These are phyloP conservation scores for Teratosphaeria gauchensis DNA, from an alignment of 2,329 filamentous ascomycete species.

Conservation along the genomic window DNA sequence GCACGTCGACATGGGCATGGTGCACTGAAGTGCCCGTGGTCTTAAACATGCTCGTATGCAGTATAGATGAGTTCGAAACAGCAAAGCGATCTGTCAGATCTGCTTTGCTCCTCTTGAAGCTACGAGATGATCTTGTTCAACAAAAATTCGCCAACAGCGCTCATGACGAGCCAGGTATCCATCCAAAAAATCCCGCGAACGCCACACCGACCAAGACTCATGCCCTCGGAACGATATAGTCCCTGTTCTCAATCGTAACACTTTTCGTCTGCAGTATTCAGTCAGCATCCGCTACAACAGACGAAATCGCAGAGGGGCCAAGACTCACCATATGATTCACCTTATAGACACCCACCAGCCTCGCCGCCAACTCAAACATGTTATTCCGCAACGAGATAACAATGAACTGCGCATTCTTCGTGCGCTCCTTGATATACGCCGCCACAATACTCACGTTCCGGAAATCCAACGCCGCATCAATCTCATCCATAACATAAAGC, in stretches of 20 bases:
- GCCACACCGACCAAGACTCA: background rate
- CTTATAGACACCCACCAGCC: constrained; percentile 96
- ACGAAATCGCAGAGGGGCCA: background rate
- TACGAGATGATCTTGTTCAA: background rate
- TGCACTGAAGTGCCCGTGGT: constrained; percentile 4
- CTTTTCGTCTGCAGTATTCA: constrained; percentile 37
- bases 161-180: background rate
- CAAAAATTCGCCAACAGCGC: background rate
- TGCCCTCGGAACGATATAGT: constrained; percentile 27
- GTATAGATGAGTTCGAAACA: background rate
- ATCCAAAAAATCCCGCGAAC: background rate
- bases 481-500: constrained; percentile 99
- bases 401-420: constrained; percentile 98
- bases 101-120: background rate
- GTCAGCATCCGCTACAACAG: background rate
- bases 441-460: constrained; percentile 96
- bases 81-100: background rate
- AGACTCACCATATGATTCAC: constrained; percentile 81
- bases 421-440: constrained; percentile 97
- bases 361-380: constrained; percentile 97
- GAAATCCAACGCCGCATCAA: constrained; percentile 96
- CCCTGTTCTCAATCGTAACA: constrained; percentile 43
- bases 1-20: constrained; percentile 15
- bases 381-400: constrained; percentile 97
- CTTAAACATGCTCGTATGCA: background rate